These are phyloP conservation scores for Hemerocallis citrina DNA, from an alignment of 106 monocot genomes.

Conservation along the genomic window DNA sequence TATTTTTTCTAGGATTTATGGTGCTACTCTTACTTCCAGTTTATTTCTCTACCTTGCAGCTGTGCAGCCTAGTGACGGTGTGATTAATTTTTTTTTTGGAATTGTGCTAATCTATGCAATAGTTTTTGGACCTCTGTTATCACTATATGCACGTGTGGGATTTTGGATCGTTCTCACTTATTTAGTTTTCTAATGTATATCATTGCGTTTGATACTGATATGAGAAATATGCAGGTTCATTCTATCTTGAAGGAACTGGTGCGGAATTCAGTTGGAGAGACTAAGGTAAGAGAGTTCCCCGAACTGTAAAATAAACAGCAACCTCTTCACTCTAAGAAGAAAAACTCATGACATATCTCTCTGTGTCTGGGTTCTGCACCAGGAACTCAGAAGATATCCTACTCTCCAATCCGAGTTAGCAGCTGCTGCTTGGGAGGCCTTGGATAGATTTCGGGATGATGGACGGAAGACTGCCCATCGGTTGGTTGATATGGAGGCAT, in stretches of 20 bases:
- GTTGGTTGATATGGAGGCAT: conserved; percentile 89
- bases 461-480: conserved; percentile 61
- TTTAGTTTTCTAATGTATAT: too few relatives aligned
- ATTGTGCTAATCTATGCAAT: too few relatives aligned
- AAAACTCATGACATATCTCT: too few relatives aligned
- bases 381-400: conserved; percentile 87
- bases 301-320: not conserved
- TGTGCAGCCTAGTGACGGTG: too few relatives aligned
- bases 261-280: conserved; percentile 58
- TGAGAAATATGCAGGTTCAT: conserved; percentile 44
- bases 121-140: too few relatives aligned
- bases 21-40: too few relatives aligned
- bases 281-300: conserved; percentile 29
- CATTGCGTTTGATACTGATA: conserved; percentile 6
- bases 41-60: too few relatives aligned
- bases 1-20: too few relatives aligned
- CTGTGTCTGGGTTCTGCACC: conserved; percentile 6
- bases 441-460: conserved; percentile 77
- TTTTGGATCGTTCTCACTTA: too few relatives aligned
- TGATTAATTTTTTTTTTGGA: too few relatives aligned
- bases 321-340: not conserved
- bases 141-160: too few relatives aligned
- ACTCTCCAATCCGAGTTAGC: conserved; percentile 75
- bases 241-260: conserved; percentile 52
- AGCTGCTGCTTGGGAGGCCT: conserved; percentile 53